Base-by-base conservation (phyloP, 2,329 filamentous ascomycete species). In the Fusarium sp. region DNA sequence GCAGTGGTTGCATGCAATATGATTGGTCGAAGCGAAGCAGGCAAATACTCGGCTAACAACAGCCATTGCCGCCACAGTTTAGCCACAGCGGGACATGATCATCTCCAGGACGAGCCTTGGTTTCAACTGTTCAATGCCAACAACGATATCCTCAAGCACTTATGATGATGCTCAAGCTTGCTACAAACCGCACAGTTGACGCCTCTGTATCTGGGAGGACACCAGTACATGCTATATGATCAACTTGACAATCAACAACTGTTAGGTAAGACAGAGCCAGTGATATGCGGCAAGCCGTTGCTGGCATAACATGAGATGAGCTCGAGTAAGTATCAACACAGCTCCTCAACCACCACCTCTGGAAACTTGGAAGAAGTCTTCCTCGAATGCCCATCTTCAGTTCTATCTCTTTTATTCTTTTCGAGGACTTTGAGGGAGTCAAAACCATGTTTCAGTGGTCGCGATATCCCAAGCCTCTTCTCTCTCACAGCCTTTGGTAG, bases 81-180 rank as follows among this genome's bases (percentile, higher is more conserved):
- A 73, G 74, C 74, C 74, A 76, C 74, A 76, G 74, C 61, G 74
- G 74, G 74, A 74, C 69, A 72, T 56, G 60, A 64, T 65, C 74
- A 61, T 70, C 74, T 65, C 59, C 67, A 67, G 51, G 55, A 48
- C 53, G 55, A 71, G 67, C 48, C 64, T 61, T 66, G 67, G 72
- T 68, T 75, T 75, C 74, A 71, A 76, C 65, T 65, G 66, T 69
- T 65, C 62, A 65, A 52, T 52, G 63, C 55, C 74, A 72, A 72
- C 65, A 57, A 72, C 71, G 49, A 67, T 65, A 25, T 72, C 55
- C 53, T 63, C 65, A 62, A 73, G 54, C 49, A 46, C 63, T 57
- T 41, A 63, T 45, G 60, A 60, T 18, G 46, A 45, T 69, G 61
- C 42, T 57, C 61, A 51, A 55, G 20, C 54, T 61, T 65, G 42